Conservation (phyloP, 2,329 filamentous ascomycete species). For the Fusarium falciforme region DNA sequence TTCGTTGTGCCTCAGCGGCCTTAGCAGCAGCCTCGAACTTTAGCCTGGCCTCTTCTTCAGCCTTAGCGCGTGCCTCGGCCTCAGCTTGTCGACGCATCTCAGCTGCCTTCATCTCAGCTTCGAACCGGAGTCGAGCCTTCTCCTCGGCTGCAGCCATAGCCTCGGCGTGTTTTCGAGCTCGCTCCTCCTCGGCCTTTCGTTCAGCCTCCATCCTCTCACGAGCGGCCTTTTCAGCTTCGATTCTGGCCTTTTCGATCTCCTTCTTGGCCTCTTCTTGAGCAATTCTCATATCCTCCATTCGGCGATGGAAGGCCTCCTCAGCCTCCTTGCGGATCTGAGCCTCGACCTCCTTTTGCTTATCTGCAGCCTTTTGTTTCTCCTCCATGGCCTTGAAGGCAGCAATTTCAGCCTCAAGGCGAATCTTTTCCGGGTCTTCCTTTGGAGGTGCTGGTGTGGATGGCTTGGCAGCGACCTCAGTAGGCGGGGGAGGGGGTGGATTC, state of each 20-base stretch:
- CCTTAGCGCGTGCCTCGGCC: constrained; percentile 58
- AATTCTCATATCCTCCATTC: background rate
- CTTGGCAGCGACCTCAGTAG: constrained; percentile 51
- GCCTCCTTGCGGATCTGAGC: constrained; percentile 41
- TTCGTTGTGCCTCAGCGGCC: constrained; percentile 48
- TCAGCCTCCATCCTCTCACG: background rate
- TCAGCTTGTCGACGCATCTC: constrained; percentile 59
- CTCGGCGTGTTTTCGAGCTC: background rate
- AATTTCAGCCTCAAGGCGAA: constrained; percentile 70
- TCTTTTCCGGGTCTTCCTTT: constrained; percentile 67
- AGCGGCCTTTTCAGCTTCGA: background rate
- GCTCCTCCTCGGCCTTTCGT: background rate
- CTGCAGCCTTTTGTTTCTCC: constrained; percentile 58
- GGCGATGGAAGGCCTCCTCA: background rate
- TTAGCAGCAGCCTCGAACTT: constrained; percentile 59
- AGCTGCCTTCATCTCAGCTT: constrained; percentile 53
- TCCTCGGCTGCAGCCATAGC: background rate
- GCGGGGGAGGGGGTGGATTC: constrained; percentile 55
- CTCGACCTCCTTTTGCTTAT: constrained; percentile 58
- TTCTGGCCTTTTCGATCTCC: background rate
- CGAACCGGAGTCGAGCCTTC: background rate
- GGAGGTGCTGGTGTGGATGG: constrained; percentile 54
- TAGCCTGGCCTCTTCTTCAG: constrained; percentile 57
- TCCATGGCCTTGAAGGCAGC: constrained; percentile 60
- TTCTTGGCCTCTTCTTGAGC: background rate